Evolutionary conservation across 257 asterid genomes (phyloP), one percentile per base, ranked within the genome.

Genomic region (Nicotiana obtusifolia): DNA sequence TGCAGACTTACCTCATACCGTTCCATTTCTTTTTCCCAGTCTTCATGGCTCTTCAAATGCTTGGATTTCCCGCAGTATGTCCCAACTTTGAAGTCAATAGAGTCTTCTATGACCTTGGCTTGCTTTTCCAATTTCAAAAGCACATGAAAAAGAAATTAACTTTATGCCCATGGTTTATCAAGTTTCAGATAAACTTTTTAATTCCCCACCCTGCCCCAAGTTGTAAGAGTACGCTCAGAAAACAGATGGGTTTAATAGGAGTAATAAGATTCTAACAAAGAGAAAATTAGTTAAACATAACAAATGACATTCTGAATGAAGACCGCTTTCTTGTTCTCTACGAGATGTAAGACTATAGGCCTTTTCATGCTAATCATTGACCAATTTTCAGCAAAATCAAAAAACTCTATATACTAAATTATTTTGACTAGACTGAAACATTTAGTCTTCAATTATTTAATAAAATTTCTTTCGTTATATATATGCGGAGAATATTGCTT

Each of bases 1-100:
- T 4, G 49, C 44, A 76, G 76, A 90, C 99, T 86, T 86, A 96
- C 99, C 99, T 94, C 99, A 47, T 89, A 82, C 64, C 91, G 90
- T 69, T 92, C 97, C 80, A 93, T 84, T 87, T 94, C 95, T 85
- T 88, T 94, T 86, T 89, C 92, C 98, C 99, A 91, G 77, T 92
- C 93, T 30, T 71, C 89, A 82, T 57, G 87, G 83, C 84, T 77
- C 88, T 78, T 90, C 81, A 84, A 82, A 57, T 84, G 88, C 77
- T 83, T 84, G 61, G 91, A 86, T 87, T 87, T 90, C 87, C 98
- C 97, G 47, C 94, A 91, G 82, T 78, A 89, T 67, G 87, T 83
- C 80, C 91, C 94, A 81, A 95, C 97, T 90, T 88, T 91, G 84
- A 93, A 88, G 85, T 95, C 97, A 84, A 92, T 28, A 76, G 97